Conservation (phyloP, 495 filamentous ascomycete species). For the Oidiodendron maius region DNA sequence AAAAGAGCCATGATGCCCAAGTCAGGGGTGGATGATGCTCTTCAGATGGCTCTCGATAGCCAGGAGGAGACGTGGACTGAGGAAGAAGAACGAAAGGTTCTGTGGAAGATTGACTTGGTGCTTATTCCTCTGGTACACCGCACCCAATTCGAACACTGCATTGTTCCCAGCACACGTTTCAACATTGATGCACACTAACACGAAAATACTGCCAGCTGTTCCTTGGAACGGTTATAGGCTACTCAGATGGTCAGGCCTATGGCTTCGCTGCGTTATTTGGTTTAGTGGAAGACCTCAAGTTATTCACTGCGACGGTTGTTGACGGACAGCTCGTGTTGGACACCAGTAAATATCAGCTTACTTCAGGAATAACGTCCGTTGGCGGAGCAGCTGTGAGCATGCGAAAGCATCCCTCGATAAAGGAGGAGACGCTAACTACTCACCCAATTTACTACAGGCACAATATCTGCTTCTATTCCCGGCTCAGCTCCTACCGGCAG, state of each 20-base stretch:
- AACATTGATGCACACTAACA: no score
- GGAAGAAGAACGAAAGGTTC: background rate
- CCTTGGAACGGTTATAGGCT: background rate
- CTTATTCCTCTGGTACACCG: background rate
- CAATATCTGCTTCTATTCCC: constrained; percentile 1
- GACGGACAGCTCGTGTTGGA: background rate
- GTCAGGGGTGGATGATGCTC: constrained; percentile 1
- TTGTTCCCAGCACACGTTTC: no score
- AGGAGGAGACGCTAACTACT: background rate
- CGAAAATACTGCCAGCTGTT: no score
- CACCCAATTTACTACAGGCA: background rate
- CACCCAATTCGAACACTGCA: background rate
- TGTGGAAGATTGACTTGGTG: background rate
- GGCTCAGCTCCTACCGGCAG: background rate
- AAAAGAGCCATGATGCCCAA: no score
- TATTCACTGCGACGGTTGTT: background rate
- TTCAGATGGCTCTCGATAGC: background rate
- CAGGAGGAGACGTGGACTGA: background rate
- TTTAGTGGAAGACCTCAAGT: background rate
- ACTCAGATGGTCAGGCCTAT: background rate
- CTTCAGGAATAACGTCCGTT: background rate
- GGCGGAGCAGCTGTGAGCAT: background rate
- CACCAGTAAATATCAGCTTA: background rate
- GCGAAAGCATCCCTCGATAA: background rate
- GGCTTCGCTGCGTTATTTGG: constrained; percentile 3